These are phyloP conservation scores for Botrytis medusae DNA, from an alignment of 2,329 filamentous ascomycete species.

Conservation along the genomic window DNA sequence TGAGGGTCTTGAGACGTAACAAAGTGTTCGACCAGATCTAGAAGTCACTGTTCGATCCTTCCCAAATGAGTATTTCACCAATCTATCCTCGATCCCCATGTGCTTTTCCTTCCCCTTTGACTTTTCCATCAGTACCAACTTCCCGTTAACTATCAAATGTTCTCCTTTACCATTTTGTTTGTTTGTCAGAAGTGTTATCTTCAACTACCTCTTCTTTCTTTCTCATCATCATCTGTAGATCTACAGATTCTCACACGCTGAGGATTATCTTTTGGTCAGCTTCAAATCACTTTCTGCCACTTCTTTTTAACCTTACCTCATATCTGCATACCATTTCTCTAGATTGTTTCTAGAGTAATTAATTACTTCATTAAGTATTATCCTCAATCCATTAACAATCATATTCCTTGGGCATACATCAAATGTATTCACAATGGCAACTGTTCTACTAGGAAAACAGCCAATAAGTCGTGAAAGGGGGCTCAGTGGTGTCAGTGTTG, in stretches of 20 bases:
- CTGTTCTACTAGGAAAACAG: conserved; percentile 24
- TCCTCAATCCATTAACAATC: conserved; percentile 18
- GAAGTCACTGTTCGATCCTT: background rate
- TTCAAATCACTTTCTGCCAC: conserved; percentile 17
- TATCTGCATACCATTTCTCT: conserved; percentile 17
- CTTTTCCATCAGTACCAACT: background rate
- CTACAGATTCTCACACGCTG: conserved; percentile 15
- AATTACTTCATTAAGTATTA: conserved; percentile 2
- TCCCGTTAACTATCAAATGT: background rate
- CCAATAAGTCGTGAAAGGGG: conserved; percentile 16
- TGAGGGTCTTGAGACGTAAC: background rate
- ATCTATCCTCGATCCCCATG: background rate
- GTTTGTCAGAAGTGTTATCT: background rate
- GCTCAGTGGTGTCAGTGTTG: background rate
- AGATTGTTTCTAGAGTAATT: background rate
- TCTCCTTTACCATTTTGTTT: background rate
- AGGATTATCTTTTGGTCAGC: conserved; percentile 23
- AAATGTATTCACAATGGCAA: conserved; percentile 33
- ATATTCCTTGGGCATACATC: conserved; percentile 13
- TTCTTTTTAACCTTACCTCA: conserved; percentile 12
- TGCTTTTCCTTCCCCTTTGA: conserved; percentile 6
- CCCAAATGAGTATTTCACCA: background rate
- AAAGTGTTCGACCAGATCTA: background rate
- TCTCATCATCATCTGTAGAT: conserved; percentile 9
- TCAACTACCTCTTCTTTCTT: conserved; percentile 2